Evolutionary conservation across 2,329 filamentous ascomycete species (phyloP).

Genomic region (Zasmidium citrigriseum): DNA sequence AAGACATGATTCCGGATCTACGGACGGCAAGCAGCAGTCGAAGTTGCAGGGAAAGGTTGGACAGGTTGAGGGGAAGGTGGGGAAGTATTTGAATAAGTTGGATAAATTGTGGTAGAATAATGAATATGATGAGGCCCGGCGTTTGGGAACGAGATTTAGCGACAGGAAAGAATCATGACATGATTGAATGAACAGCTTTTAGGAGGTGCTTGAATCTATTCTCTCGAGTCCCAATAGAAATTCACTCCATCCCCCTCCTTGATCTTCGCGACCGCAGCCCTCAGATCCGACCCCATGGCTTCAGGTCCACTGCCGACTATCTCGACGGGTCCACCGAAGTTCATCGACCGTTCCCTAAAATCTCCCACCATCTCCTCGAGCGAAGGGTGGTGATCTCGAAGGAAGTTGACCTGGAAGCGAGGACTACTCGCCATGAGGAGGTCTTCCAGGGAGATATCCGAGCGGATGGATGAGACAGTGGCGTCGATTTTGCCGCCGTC

Average conservation of each 20-base stretch:
- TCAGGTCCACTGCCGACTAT: constrained; percentile 33
- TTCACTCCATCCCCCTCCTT: constrained; percentile 11
- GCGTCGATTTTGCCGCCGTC: not conserved
- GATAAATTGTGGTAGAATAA: constrained; percentile 17
- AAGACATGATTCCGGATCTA: not conserved
- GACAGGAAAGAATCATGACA: not conserved
- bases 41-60: constrained; percentile 9
- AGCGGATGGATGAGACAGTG: not conserved
- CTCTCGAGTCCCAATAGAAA: constrained; percentile 32
- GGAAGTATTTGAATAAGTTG: constrained; percentile 16
- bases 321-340: constrained; percentile 23
- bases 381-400: constrained; percentile 27
- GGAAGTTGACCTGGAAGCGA: constrained; percentile 25
- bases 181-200: not conserved
- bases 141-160: not conserved
- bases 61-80: constrained; percentile 14
- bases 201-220: constrained; percentile 12
- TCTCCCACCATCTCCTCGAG: constrained; percentile 24
- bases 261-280: constrained; percentile 23
- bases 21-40: not conserved
- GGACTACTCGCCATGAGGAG: constrained; percentile 18
- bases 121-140: not conserved
- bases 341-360: constrained; percentile 24
- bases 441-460: constrained; percentile 11
- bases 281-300: constrained; percentile 29